Evolutionary conservation across 495 filamentous ascomycete genomes (phyloP).

Genomic region (Xylaria nigripes): DNA sequence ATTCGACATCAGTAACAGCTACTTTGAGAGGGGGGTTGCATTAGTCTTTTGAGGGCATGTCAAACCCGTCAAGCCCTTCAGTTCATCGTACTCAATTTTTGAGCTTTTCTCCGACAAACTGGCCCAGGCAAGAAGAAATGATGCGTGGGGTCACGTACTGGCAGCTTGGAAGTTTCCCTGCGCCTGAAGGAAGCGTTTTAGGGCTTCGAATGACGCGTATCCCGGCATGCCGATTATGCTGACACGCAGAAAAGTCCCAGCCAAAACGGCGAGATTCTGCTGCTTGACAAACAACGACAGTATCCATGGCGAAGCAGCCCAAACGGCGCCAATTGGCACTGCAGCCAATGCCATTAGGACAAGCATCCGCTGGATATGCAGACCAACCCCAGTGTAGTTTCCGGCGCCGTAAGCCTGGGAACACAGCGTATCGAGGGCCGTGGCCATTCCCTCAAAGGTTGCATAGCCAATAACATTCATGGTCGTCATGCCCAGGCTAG

Average conservation of each 20-base stretch:
- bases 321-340: constrained; percentile 58
- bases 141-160: not conserved
- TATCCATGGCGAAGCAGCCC: constrained; percentile 54
- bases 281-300: constrained; percentile 58
- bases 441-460: constrained; percentile 63
- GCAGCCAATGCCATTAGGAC: constrained; percentile 55
- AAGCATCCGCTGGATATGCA: constrained; percentile 68
- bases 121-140: not conserved
- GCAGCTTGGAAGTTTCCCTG: constrained; percentile 61
- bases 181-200: constrained; percentile 66
- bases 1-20: not conserved
- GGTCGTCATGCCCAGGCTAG: constrained; percentile 26
- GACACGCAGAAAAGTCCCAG: constrained; percentile 60
- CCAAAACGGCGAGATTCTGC: constrained; percentile 47
- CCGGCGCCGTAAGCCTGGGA: constrained; percentile 71
- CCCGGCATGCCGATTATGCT: constrained; percentile 60
- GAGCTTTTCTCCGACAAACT: not conserved
- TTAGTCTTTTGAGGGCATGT: too few relatives aligned
- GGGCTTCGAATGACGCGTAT: constrained; percentile 63
- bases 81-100: not conserved
- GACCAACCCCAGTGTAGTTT: constrained; percentile 56
- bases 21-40: not conserved
- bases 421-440: constrained; percentile 67
- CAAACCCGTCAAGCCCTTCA: not conserved
- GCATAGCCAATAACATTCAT: constrained; percentile 64